Percentiles rank a stretch among this genome's conserved stretches.
Evolutionary conservation across 768 basidiomycete genomes (phyloP).

Genomic region (Lyophyllum atratum): DNA sequence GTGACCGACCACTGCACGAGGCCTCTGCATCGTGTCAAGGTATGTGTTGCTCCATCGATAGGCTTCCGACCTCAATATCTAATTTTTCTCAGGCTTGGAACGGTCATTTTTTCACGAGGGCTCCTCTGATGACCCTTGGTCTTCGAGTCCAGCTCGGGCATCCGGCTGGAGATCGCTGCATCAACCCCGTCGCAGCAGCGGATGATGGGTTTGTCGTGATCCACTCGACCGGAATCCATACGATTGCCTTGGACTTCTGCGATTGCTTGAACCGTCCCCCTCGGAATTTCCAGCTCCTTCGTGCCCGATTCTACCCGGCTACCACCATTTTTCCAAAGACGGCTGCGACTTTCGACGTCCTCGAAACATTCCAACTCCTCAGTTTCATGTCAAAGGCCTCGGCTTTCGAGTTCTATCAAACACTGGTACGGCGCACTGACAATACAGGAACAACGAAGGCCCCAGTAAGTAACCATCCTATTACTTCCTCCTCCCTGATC

Average conservation of each 20-base stretch:
- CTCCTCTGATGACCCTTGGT: neutral
- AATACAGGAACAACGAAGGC: constrained; percentile 16
- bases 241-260: constrained; percentile 30
- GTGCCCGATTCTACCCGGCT: constrained; percentile 20
- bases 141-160: constrained; percentile 24
- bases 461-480: neutral
- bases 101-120: neutral
- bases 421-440: constrained; percentile 21
- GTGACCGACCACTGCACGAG: neutral
- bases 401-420: constrained; percentile 26
- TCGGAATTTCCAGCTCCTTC: constrained; percentile 29
- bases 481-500: neutral
- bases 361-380: constrained; percentile 27
- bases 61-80: neutral
- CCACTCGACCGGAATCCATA: constrained; percentile 27
- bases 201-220: constrained; percentile 26
- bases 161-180: constrained; percentile 12
- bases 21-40: constrained; percentile 6
- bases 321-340: constrained; percentile 23
- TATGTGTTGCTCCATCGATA: neutral
- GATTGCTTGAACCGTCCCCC: constrained; percentile 17
- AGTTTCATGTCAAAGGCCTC: constrained; percentile 29
- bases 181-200: constrained; percentile 1
- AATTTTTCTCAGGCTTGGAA: neutral
- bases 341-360: constrained; percentile 26